phyloP scores from a whole-genome alignment of 2,329 filamentous ascomycete genomes.

The Rosellinia necatrix region DNA sequence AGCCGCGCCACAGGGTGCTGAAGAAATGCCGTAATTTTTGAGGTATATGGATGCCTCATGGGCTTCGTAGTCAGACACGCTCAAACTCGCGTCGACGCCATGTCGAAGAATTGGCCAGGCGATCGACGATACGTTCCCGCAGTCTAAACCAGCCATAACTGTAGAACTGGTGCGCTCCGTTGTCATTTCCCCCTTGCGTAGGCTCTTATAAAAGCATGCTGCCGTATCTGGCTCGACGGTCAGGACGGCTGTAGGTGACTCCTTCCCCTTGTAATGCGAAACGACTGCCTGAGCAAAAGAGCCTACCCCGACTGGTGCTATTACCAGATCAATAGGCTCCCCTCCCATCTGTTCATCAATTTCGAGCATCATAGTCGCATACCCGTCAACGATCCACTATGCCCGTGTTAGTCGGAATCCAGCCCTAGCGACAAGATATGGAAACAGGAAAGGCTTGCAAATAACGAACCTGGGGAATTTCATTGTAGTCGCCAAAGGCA shows the following conservation, averaged over 20 bases:
- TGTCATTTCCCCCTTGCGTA: slow-evolving; percentile 44
- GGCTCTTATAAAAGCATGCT: slow-evolving; percentile 49
- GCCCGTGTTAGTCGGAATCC: not conserved
- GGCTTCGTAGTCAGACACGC: slow-evolving; percentile 49
- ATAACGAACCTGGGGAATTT: slow-evolving; percentile 59
- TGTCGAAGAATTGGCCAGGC: slow-evolving; percentile 50
- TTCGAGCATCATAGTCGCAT: slow-evolving; percentile 71
- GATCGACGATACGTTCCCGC: slow-evolving; percentile 52
- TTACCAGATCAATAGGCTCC: slow-evolving; percentile 48
- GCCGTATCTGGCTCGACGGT: slow-evolving; percentile 59
- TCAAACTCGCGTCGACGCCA: slow-evolving; percentile 49
- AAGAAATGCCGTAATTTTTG: slow-evolving; percentile 42
- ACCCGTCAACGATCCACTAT: slow-evolving; percentile 76
- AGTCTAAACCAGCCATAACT: slow-evolving; percentile 57
- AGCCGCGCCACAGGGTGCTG: slow-evolving; percentile 56
- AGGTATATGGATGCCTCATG: slow-evolving; percentile 49
- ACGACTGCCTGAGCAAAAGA: slow-evolving; percentile 71
- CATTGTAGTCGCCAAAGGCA: slow-evolving; percentile 66
- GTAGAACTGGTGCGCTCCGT: slow-evolving; percentile 48
- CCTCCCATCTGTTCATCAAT: slow-evolving; percentile 61
- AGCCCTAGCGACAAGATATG: not conserved
- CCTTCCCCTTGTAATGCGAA: slow-evolving; percentile 60
- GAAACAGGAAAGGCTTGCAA: not conserved
- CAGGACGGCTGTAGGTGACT: slow-evolving; percentile 48
- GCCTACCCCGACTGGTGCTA: slow-evolving; percentile 73